Evolutionary conservation across 1,139 yeast genomes (phyloP), one percentile per base, ranked within the genome.

Genomic region (Debaryomyces singareniensis): DNA sequence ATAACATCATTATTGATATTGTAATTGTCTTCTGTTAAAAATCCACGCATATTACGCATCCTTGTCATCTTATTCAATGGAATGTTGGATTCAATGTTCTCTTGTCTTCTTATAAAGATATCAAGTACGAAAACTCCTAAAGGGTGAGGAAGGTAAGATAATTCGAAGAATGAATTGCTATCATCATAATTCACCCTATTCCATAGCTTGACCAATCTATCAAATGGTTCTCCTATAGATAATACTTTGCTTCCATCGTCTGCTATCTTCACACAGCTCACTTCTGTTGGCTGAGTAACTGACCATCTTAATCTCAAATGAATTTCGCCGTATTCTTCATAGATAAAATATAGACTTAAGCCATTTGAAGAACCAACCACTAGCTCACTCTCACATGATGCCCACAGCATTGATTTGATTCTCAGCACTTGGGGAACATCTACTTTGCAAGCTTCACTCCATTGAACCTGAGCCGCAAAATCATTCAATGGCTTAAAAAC

Each of bases 171-270:
- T 3, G 83, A 71, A 33, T 72, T 70, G 15, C 75, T 80, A 24
- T 68, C 64, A 9, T 84, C 91, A 44, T 78, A 83, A 9, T 81
- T 73, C 3, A 78, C 62, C 27, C 96, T 61, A 29, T 78, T 68
- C 95, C 96, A 89, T 4, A 87, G 67, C 47, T 84, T 85, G 20
- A 84, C 76, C 10, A 80, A 58, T 29, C 69, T 62, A 48, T 85
- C 95, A 46, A 69, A 73, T 27, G 58, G 58, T 0, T 79, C 78
- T 28, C 74, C 67, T 29, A 81, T 70, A 10, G 58, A 45, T 3
- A 89, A 80, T 15, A 89, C 74, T 29, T 78, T 61, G 35, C 71
- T 72, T 0, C 86, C 75, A 40, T 80, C 80, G 15, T 72, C 75
- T 0, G 93, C 75, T 26, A 79, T 71, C 23, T 61, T 58, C 4